Conservation (phyloP, 148 eudicot species). For the Chenopodium quinoa region DNA sequence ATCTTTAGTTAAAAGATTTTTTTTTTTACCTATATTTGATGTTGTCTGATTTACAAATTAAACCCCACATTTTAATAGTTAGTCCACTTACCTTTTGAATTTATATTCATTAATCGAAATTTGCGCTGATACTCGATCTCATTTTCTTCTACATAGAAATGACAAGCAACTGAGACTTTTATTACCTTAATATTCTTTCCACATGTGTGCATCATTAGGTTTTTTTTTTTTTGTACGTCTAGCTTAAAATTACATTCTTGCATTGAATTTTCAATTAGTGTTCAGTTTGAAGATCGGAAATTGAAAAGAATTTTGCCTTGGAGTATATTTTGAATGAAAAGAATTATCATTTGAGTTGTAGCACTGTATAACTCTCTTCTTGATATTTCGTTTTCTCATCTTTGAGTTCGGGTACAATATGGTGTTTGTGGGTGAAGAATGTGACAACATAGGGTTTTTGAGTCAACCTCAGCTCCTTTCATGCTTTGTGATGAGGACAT, state of each 20-base stretch:
- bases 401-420: constrained; percentile 6
- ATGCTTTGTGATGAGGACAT: constrained; percentile 9
- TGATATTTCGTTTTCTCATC: background rate
- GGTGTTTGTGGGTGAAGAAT: constrained; percentile 5
- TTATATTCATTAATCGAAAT: background rate
- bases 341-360: background rate
- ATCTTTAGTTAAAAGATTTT: background rate
- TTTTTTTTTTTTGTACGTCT: background rate
- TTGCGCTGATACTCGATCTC: background rate
- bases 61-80: constrained; percentile 2
- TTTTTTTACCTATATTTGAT: background rate
- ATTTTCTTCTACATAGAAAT: constrained; percentile 1
- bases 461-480: constrained; percentile 15
- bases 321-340: constrained; percentile 3
- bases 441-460: constrained; percentile 13
- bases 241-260: constrained; percentile 4
- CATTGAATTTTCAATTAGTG: background rate
- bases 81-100: constrained; percentile 7
- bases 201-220: background rate
- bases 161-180: background rate
- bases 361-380: background rate
- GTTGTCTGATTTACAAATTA: background rate
- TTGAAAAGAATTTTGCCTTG: background rate
- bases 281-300: background rate
- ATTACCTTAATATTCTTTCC: background rate